A percentile compares a stretch with the other conserved stretches of the same genome.
Evolutionary conservation across 345 rosid genomes (phyloP).

Genomic region (Sonneratia alba): DNA sequence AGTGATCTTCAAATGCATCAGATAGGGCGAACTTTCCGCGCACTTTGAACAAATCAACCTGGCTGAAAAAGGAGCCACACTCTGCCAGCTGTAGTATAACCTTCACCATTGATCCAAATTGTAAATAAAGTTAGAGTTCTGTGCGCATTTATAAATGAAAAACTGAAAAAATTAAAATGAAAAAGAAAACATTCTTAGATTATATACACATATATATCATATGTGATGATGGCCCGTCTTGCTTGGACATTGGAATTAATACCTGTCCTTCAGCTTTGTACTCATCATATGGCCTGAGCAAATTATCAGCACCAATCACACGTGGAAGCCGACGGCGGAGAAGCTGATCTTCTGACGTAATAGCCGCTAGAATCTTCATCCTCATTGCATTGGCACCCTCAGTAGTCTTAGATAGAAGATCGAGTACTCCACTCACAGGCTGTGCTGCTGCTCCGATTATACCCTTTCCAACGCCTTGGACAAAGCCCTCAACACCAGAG

Average conservation of each 20-base stretch:
- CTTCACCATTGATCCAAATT: conserved; percentile 28
- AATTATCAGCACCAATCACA: conserved; percentile 77
- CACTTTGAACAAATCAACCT: conserved; percentile 95
- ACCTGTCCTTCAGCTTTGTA: conserved; percentile 96
- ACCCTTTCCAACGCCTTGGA: conserved; percentile 98
- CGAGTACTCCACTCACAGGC: conserved; percentile 96
- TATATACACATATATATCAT: not conserved
- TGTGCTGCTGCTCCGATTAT: conserved; percentile 97
- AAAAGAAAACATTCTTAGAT: not conserved
- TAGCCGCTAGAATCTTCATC: conserved; percentile 92
- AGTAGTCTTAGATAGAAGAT: conserved; percentile 95
- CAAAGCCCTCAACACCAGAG: conserved; percentile 96
- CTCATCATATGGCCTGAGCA: conserved; percentile 80
- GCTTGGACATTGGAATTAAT: conserved; percentile 2
- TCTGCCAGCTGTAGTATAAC: conserved; percentile 92
- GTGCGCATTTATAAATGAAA: no score
- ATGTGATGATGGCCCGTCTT: not conserved
- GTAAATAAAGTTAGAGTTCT: not conserved
- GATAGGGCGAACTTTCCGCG: conserved; percentile 96
- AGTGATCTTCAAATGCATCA: conserved; percentile 96
- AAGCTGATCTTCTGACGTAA: conserved; percentile 96
- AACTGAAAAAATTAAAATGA: not conserved
- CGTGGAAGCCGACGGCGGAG: conserved; percentile 92
- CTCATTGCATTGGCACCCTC: conserved; percentile 99
- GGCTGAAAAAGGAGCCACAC: conserved; percentile 82